phyloP scores from a whole-genome alignment of 2,329 filamentous ascomycete species.

The Alternaria panax region DNA sequence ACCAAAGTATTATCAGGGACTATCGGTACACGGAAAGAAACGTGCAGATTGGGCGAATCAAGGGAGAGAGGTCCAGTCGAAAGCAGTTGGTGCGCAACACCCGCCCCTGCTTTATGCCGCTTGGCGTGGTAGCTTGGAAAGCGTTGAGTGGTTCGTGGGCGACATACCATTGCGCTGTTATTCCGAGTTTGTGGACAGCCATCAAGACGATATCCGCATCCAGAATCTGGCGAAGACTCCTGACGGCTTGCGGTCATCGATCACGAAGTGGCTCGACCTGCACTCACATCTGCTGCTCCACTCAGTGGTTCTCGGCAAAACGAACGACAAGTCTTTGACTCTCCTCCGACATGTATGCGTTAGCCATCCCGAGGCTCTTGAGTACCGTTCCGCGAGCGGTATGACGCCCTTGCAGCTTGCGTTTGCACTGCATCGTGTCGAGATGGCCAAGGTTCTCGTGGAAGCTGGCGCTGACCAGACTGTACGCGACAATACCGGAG shows the following conservation, averaged over 20 bases:
- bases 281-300: slow-evolving; percentile 65
- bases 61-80: slow-evolving; percentile 16
- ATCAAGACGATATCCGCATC: slow-evolving; percentile 68
- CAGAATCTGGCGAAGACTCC: slow-evolving; percentile 66
- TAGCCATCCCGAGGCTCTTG: slow-evolving; percentile 66
- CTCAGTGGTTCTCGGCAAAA: slow-evolving; percentile 56
- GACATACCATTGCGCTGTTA: slow-evolving; percentile 74
- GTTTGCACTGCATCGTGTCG: slow-evolving; percentile 62
- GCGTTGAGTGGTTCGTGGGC: slow-evolving; percentile 79
- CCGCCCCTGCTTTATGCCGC: slow-evolving; percentile 70
- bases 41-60: slow-evolving; percentile 70
- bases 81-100: slow-evolving; percentile 16
- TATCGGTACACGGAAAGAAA: slow-evolving; percentile 72
- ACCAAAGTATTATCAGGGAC: slow-evolving; percentile 76
- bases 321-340: slow-evolving; percentile 54
- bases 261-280: slow-evolving; percentile 65
- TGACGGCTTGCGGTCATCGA: slow-evolving; percentile 69
- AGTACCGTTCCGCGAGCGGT: slow-evolving; percentile 64
- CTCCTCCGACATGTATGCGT: slow-evolving; percentile 73
- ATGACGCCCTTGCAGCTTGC: slow-evolving; percentile 75
- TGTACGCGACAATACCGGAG: slow-evolving; percentile 64
- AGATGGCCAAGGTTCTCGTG: slow-evolving; percentile 68
- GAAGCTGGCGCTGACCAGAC: slow-evolving; percentile 74
- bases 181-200: slow-evolving; percentile 69
- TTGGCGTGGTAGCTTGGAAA: slow-evolving; percentile 65